Base-by-base conservation (phyloP, 495 filamentous ascomycete genomes). In the Bacidia rubella region DNA sequence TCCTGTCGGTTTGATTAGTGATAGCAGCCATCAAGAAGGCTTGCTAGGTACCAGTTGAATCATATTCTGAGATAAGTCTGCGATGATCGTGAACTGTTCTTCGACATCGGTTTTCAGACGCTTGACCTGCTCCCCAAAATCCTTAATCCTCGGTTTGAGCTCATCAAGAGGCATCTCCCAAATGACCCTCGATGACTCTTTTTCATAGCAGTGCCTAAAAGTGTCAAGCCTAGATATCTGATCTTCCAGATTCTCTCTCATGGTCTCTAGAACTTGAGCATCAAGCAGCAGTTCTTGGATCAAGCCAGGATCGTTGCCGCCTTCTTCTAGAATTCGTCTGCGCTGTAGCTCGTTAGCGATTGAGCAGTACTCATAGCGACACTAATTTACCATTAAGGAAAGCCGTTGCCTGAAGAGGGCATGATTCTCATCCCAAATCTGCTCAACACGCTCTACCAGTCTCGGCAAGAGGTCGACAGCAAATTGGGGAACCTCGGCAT, bases 71-170 rank as follows among this genome's bases (percentile, higher is more conserved):
- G 24, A 54, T 17, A 26, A 32, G 17, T 21, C 45, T 32, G 47
- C 49, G 39, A 63, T 54, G 21, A 52, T 54, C 20, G 56, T 53
- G 10, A 63, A 54, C 42, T 55, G 54, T 1, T 55, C 55, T 25
- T 58, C 60, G 4, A 52, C 54, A 43, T 32, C 55, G 25, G 43
- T 51, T 21, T 61, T 57, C 23, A 64, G 19, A 20, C 54, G 50
- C 2, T n/a, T 47, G 26, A 59, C 58, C 26, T 26, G 23, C 11
- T 52, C 35, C 29, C 46, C 40, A 11, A 59, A 58, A 12, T 53
- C 52, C 22, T 53, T 51, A 53, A 63, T 52, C 19, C 41, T 40
- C 15, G 57, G 11, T 19, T 58, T 54, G 46, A 50, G 27, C 7
- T 35, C 22, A n/a, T 52, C 48, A 49, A 53, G 61, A 35, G 54